A percentile compares a stretch with the other conserved stretches of the same genome.
phyloP scores from a whole-genome alignment of 495 filamentous ascomycete species.

The Penicillium parvum region DNA sequence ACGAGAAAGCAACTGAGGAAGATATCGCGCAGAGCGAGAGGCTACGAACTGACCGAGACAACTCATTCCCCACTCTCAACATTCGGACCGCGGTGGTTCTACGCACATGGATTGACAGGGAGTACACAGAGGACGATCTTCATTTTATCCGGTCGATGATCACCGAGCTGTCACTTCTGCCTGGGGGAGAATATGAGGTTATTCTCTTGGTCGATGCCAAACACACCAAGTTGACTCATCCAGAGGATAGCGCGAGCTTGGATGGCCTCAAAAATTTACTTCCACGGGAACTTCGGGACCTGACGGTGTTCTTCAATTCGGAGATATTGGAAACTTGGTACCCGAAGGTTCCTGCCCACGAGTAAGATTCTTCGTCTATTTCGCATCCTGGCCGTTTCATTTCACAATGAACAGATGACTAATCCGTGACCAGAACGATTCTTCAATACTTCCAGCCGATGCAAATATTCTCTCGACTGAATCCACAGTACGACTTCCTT shows the following conservation, averaged over 20 bases:
- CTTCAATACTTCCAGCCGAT: constrained; percentile 24
- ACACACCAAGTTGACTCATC: constrained; percentile 46
- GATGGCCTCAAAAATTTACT: constrained; percentile 42
- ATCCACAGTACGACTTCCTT: constrained; percentile 64
- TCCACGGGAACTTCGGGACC: constrained; percentile 61
- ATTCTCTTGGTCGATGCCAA: constrained; percentile 73
- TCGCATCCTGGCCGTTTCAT: no score
- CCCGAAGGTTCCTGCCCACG: constrained; percentile 25
- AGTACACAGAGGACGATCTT: constrained; percentile 67
- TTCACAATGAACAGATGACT: no score
- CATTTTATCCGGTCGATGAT: constrained; percentile 69
- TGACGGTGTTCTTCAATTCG: constrained; percentile 64
- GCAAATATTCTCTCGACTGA: constrained; percentile 40
- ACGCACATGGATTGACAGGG: constrained; percentile 61
- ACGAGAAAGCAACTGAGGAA: constrained; percentile 16
- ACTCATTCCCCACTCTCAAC: no score
- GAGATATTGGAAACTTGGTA: constrained; percentile 28
- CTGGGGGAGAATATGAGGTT: constrained; percentile 74
- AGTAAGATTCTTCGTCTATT: constrained; percentile 11
- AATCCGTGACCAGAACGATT: constrained; percentile 11
- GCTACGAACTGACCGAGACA: no score
- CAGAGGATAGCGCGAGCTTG: constrained; percentile 52
- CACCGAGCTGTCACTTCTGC: constrained; percentile 64
- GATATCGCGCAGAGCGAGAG: no score
- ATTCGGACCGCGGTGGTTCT: constrained; percentile 70